Conservation (phyloP, 345 rosid species). For the Brassica juncea region DNA sequence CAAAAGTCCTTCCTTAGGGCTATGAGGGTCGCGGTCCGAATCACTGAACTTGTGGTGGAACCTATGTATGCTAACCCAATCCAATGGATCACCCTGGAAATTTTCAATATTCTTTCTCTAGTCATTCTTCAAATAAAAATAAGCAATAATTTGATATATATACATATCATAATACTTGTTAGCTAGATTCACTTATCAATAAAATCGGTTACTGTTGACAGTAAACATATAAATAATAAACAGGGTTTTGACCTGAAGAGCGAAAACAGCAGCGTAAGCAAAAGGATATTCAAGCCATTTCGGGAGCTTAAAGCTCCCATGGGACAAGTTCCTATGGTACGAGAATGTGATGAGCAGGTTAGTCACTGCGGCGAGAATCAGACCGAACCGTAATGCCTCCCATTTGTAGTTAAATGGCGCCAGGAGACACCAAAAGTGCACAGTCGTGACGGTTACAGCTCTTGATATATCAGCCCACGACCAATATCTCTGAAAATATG, state of each 20-base stretch:
- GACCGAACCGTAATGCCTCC: constrained; percentile 64
- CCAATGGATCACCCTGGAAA: constrained; percentile 57
- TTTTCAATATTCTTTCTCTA: not conserved
- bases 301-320: constrained; percentile 73
- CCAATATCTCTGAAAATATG: constrained; percentile 54
- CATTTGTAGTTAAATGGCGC: constrained; percentile 74
- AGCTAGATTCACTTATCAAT: not conserved
- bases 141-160: not conserved
- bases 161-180: no score
- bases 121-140: not conserved
- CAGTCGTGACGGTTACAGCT: constrained; percentile 44
- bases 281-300: constrained; percentile 80
- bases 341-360: constrained; percentile 67
- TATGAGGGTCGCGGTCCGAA: constrained; percentile 87
- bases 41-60: constrained; percentile 81
- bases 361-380: constrained; percentile 47
- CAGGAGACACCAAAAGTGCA: constrained; percentile 60
- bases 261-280: constrained; percentile 70
- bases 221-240: not conserved
- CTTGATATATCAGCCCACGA: constrained; percentile 48
- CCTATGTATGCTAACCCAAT: constrained; percentile 93
- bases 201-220: not conserved
- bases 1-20: constrained; percentile 86
- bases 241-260: constrained; percentile 58
- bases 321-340: constrained; percentile 68